Evolutionary conservation across 352 stramenopile genomes (phyloP), one percentile per base, ranked within the genome.

Genomic region (Globisporangium rhizosaccharum): DNA sequence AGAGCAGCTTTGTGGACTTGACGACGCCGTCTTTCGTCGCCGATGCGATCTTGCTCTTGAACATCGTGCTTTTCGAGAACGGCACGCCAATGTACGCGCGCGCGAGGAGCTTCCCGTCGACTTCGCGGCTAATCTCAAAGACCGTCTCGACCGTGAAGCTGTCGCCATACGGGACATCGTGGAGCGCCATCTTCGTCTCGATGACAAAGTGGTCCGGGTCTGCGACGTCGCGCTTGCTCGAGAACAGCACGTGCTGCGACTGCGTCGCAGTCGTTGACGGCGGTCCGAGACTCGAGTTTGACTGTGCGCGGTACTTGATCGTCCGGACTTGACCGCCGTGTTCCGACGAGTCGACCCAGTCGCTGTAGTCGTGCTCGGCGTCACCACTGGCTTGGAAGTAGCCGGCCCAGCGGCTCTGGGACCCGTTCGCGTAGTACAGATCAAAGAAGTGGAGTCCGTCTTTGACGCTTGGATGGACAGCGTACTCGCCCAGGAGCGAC

Each of bases 31-130:
- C 81, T 53, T 82, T 82, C 11, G 78, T 87, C 5, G 63, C 73
- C 3, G 82, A 88, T n/a, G 82, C 68, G 47, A 94, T 94, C 67
- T 92, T 94, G 4, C 73, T 77, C 68, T 88, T 88, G 60, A 90
- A 94, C 77, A 94, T 88, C 25, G 82, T 92, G 46, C 75, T 85
- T 56, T 92, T 94, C 18, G 76, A 86, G 64, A 94, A 94, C 50
- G 82, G 82, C 48, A 94, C 73, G 37, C 61, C 80, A 7, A 89
- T 69, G 53, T 72, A 90, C n/a, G 89, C 82, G 28, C 72, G 71
- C 2, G 70, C 79, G 9, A 71, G 52, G 6, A 66, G 65, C 41
- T 73, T 69, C 11, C 68, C 75, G 12, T 76, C 66, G 2, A 61
- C 52, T 14, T 83, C 76, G 53, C 80, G 75, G 18, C 75, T 72